A percentile compares a stretch with the other conserved stretches of the same genome.
These are phyloP conservation scores for Omphalotus olearius DNA, from an alignment of 1,284 basidiomycete genomes.

Conservation along the genomic window DNA sequence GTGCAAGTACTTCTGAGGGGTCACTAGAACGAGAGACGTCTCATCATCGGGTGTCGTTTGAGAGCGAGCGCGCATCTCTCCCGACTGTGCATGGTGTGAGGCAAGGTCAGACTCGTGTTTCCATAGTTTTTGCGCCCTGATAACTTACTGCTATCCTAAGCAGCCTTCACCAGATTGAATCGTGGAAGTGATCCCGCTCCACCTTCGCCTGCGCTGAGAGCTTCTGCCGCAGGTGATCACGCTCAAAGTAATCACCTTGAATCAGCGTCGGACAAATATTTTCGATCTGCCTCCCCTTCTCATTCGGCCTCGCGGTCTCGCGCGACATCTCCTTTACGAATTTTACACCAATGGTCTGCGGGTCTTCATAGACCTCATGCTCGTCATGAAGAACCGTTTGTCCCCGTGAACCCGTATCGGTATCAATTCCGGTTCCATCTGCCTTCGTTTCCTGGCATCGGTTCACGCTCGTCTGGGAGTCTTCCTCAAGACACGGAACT, in stretches of 20 bases:
- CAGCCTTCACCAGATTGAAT: conserved; percentile 19
- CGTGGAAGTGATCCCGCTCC: conserved; percentile 10
- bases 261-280: conserved; percentile 6
- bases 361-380: conserved; percentile 23
- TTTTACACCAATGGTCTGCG: conserved; percentile 37
- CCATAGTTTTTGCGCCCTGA: not conserved
- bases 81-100: conserved; percentile 25
- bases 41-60: conserved; percentile 31
- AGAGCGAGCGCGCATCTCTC: conserved; percentile 30
- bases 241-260: conserved; percentile 11
- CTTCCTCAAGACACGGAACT: conserved; percentile 6
- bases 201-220: conserved; percentile 1
- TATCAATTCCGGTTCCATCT: conserved; percentile 20
- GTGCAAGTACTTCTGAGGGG: conserved; percentile 18
- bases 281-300: conserved; percentile 28
- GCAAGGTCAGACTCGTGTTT: conserved; percentile 22
- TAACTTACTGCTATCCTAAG: conserved; percentile 11
- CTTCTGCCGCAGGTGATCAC: conserved; percentile 8
- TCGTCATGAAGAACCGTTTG: conserved; percentile 34
- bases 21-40: conserved; percentile 26
- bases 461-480: conserved; percentile 10
- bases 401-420: conserved; percentile 39
- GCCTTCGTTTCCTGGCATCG: conserved; percentile 17
- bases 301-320: conserved; percentile 28
- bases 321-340: conserved; percentile 36